Evolutionary conservation across 257 asterid species (phyloP).

Genomic region (Nicotiana paniculata): DNA sequence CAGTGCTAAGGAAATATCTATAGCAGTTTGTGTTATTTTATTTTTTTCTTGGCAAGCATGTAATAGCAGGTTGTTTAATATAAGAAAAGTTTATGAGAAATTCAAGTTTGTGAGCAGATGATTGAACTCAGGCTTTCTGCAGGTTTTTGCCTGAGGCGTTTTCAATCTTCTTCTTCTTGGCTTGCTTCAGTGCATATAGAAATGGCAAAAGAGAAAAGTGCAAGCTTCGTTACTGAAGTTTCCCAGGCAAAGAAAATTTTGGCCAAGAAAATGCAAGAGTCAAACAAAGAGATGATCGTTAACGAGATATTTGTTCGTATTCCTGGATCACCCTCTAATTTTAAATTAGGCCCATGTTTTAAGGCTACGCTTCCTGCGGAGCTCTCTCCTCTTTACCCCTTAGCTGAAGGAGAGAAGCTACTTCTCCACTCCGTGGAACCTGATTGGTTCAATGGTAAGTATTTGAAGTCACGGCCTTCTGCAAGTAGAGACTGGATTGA

Average conservation of each 20-base stretch:
- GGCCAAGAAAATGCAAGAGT: background rate
- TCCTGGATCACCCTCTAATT: background rate
- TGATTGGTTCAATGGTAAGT: background rate
- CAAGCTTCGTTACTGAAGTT: background rate
- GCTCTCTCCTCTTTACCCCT: conserved; percentile 10
- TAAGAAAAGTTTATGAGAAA: background rate
- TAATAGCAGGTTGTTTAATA: background rate
- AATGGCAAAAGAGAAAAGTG: background rate
- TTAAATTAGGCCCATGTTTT: conserved; percentile 12
- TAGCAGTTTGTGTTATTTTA: background rate
- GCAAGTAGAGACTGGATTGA: conserved; percentile 2
- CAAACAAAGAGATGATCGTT: background rate
- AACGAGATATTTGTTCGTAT: background rate
- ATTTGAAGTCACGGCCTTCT: conserved; percentile 3
- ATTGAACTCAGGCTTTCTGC: background rate
- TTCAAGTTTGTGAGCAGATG: background rate
- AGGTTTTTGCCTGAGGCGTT: background rate
- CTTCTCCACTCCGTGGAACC: conserved; percentile 1
- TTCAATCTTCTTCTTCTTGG: background rate
- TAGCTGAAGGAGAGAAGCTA: conserved; percentile 14
- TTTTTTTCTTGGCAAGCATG: background rate
- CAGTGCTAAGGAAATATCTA: background rate
- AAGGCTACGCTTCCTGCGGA: background rate
- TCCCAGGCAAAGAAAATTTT: background rate
- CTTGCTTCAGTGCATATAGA: background rate